These are phyloP conservation scores for Gamarada debralockiae DNA, from an alignment of 495 filamentous ascomycete species.

Conservation along the genomic window DNA sequence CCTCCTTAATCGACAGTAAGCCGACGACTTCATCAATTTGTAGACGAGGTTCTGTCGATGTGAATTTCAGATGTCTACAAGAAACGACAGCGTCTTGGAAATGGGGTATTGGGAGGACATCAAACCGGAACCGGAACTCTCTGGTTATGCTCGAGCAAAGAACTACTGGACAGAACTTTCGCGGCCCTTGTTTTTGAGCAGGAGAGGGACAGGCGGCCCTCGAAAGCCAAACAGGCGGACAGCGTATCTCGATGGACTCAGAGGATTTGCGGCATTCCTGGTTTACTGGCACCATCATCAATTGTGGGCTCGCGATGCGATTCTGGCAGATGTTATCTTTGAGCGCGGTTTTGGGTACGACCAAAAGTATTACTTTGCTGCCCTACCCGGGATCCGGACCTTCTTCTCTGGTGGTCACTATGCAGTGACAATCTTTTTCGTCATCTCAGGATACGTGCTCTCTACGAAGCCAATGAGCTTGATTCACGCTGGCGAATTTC, in stretches of 20 bases:
- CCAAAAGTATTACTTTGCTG: conserved; percentile 38
- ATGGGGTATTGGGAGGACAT: neutral
- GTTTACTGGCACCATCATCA: conserved; percentile 41
- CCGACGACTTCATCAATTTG: neutral
- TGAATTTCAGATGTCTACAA: neutral
- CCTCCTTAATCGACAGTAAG: neutral
- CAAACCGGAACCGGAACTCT: neutral
- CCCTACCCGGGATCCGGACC: conserved; percentile 57
- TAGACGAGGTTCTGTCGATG: neutral
- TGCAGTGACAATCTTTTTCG: conserved; percentile 70
- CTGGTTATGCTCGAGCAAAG: neutral
- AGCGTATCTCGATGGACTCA: conserved; percentile 49
- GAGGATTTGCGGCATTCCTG: conserved; percentile 49
- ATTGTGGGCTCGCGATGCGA: conserved; percentile 10
- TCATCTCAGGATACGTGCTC: conserved; percentile 65
- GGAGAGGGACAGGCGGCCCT: neutral
- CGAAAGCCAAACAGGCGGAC: conserved; percentile 33
- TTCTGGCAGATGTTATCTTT: conserved; percentile 25
- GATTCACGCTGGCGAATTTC: conserved; percentile 44
- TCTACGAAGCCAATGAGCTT: conserved; percentile 57
- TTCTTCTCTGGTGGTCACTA: conserved; percentile 59
- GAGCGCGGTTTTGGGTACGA: conserved; percentile 33
- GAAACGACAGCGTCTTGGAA: neutral
- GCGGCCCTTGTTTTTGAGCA: conserved; percentile 15
- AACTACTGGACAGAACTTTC: conserved; percentile 12